Evolutionary conservation across 1,284 basidiomycete genomes (phyloP).

Genomic region (Cutaneotrichosporon cutaneum): DNA sequence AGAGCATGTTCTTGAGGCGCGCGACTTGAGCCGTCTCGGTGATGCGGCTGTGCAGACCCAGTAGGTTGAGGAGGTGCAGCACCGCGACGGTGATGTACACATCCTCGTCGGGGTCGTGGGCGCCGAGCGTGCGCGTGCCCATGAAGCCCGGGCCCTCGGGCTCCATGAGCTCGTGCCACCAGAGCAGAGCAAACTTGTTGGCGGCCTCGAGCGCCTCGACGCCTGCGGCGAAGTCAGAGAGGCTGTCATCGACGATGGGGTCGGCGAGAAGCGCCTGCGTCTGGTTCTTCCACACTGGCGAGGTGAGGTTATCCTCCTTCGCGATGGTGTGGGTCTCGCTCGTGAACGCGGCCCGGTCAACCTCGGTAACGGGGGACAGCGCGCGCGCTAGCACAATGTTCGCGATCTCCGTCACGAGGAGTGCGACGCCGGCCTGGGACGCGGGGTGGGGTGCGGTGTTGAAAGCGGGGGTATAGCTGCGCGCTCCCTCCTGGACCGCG

Average conservation of each 20-base stretch:
- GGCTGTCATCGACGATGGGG: conserved; percentile 18
- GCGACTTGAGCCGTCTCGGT: conserved; percentile 70
- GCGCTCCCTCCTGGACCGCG: conserved; percentile 25
- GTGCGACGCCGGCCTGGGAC: conserved; percentile 36
- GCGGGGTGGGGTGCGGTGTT: conserved; percentile 38
- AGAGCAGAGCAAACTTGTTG: conserved; percentile 29
- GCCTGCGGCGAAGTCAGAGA: conserved; percentile 19
- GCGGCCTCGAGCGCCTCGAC: conserved; percentile 28
- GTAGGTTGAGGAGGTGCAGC: conserved; percentile 76
- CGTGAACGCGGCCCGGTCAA: conserved; percentile 29
- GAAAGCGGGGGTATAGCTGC: conserved; percentile 20
- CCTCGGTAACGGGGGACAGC: conserved; percentile 28
- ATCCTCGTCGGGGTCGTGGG: conserved; percentile 42
- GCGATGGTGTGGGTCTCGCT: conserved; percentile 13
- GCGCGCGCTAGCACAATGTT: conserved; percentile 40
- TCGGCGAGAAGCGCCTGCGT: conserved; percentile 29
- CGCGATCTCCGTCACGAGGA: conserved; percentile 38
- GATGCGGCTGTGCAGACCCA: conserved; percentile 69
- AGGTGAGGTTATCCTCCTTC: conserved; percentile 3
- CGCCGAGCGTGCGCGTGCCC: conserved; percentile 26
- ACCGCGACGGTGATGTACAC: conserved; percentile 44
- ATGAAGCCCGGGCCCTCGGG: conserved; percentile 12
- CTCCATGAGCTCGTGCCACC: conserved; percentile 45
- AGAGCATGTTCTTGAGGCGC: conserved; percentile 72
- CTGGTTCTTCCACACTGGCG: conserved; percentile 31